phyloP scores from a whole-genome alignment of 2,329 filamentous ascomycete genomes.

The Graphilbum sp. region DNA sequence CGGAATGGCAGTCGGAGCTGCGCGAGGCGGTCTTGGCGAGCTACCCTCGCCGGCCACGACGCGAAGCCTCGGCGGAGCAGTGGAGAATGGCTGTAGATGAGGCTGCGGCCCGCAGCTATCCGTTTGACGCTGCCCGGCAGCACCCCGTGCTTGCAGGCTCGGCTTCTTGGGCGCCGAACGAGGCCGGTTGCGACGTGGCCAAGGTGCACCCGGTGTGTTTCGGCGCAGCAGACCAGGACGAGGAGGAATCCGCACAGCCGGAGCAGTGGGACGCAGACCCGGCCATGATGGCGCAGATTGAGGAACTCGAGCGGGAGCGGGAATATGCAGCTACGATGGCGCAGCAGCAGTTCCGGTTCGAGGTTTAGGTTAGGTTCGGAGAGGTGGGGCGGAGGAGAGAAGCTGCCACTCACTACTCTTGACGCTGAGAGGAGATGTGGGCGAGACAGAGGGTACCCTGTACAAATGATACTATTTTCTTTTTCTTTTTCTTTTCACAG shows the following conservation, averaged over 20 bases:
- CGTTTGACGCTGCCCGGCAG: constrained; percentile 14
- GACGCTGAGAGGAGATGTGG: no score
- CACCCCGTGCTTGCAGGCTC: constrained; percentile 19
- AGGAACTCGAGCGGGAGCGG: constrained; percentile 17
- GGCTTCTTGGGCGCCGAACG: constrained; percentile 7
- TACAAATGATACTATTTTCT: no score
- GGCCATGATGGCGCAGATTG: constrained; percentile 15
- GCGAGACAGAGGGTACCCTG: no score
- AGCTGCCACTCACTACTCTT: constrained; percentile 13
- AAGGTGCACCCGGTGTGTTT: constrained; percentile 18
- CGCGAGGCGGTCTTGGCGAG: constrained; percentile 16
- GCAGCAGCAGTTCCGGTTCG: constrained; percentile 3
- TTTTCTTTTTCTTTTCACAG: no score
- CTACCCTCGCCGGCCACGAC: constrained; percentile 10
- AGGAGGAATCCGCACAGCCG: constrained; percentile 2
- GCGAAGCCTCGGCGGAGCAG: constrained; percentile 13
- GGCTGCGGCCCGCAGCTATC: constrained; percentile 17
- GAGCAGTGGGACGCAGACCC: background rate
- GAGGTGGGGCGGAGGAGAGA: no score
- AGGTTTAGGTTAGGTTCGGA: no score
- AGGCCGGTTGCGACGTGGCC: constrained; percentile 13
- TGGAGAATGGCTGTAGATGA: constrained; percentile 22
- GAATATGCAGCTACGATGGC: constrained; percentile 13
- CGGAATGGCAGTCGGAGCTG: constrained; percentile 20
- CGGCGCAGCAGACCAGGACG: constrained; percentile 10